Percentiles rank a stretch among this genome's conserved stretches.
These are phyloP conservation scores for Monilinia aucupariae DNA, from an alignment of 2,329 filamentous ascomycete genomes.

Conservation along the genomic window DNA sequence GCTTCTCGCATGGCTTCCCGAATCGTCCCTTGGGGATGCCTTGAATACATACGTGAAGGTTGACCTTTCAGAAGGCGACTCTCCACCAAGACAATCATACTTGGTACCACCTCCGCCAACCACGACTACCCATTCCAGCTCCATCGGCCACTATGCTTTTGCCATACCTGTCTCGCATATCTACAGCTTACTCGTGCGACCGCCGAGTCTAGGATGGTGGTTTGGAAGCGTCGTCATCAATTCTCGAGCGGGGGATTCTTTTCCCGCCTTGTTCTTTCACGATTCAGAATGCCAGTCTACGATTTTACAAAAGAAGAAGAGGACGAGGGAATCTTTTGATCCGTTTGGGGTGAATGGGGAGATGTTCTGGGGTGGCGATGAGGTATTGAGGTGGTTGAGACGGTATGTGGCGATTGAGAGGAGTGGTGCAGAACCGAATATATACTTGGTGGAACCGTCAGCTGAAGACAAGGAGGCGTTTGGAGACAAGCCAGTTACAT, in stretches of 20 bases:
- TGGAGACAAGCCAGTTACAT: constrained; percentile 40
- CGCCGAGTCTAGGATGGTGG: constrained; percentile 96
- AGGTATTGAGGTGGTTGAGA: constrained; percentile 85
- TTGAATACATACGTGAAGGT: constrained; percentile 93
- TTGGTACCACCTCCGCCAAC: constrained; percentile 89
- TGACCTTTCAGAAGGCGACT: constrained; percentile 75
- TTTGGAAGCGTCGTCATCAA: constrained; percentile 95
- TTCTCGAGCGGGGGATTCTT: constrained; percentile 81
- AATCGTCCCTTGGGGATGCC: constrained; percentile 78
- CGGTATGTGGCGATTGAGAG: constrained; percentile 78
- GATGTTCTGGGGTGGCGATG: constrained; percentile 97
- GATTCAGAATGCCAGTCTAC: constrained; percentile 95
- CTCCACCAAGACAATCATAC: constrained; percentile 77
- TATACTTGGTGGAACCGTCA: constrained; percentile 84
- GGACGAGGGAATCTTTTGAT: constrained; percentile 79
- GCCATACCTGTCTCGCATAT: constrained; percentile 85
- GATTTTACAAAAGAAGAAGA: constrained; percentile 85
- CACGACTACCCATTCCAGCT: constrained; percentile 66
- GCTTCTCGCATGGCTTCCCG: constrained; percentile 88
- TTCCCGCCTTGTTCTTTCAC: constrained; percentile 95
- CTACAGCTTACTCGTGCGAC: constrained; percentile 83
- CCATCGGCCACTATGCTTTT: constrained; percentile 79
- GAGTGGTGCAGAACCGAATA: constrained; percentile 78
- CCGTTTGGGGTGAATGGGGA: constrained; percentile 79
- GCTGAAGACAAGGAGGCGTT: constrained; percentile 81